Conservation (phyloP, 495 filamentous ascomycete genomes). For the Lepidopterella palustris region DNA sequence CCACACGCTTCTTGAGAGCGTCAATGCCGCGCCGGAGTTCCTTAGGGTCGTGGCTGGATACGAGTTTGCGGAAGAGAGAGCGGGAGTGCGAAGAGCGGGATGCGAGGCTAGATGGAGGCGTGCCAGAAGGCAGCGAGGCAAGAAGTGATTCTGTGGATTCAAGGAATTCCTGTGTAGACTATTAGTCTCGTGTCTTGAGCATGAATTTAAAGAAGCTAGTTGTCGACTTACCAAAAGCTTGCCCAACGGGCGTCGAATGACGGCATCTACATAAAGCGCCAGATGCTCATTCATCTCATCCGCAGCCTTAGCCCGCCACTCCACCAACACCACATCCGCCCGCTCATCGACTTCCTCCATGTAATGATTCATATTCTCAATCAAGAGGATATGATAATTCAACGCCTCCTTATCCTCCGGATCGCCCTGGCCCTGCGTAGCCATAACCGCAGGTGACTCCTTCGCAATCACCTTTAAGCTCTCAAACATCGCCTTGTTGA, state of each 20-base stretch:
- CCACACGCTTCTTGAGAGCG: constrained; percentile 76
- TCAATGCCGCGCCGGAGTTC: constrained; percentile 82
- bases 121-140: constrained; percentile 32
- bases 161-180: constrained; percentile 61
- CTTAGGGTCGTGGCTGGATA: constrained; percentile 70
- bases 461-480: constrained; percentile 91
- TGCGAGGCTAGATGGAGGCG: constrained; percentile 50
- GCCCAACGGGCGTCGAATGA: constrained; percentile 82
- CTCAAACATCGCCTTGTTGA: constrained; percentile 96
- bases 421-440: constrained; percentile 22
- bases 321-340: constrained; percentile 63
- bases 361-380: constrained; percentile 98
- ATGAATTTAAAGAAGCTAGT: neutral
- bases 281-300: constrained; percentile 83
- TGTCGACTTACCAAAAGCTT: constrained; percentile 49
- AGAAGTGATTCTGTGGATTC: constrained; percentile 74
- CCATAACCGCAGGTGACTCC: constrained; percentile 64
- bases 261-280: constrained; percentile 74
- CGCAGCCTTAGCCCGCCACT: constrained; percentile 70
- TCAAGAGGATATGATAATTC: constrained; percentile 93
- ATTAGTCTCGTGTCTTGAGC: neutral
- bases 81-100: constrained; percentile 72
- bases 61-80: constrained; percentile 72
- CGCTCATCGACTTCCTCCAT: constrained; percentile 81
- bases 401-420: constrained; percentile 89